Evolutionary conservation across 2,329 filamentous ascomycete species (phyloP), one percentile per base, ranked within the genome.

Genomic region (Chlorencoelia australis): DNA sequence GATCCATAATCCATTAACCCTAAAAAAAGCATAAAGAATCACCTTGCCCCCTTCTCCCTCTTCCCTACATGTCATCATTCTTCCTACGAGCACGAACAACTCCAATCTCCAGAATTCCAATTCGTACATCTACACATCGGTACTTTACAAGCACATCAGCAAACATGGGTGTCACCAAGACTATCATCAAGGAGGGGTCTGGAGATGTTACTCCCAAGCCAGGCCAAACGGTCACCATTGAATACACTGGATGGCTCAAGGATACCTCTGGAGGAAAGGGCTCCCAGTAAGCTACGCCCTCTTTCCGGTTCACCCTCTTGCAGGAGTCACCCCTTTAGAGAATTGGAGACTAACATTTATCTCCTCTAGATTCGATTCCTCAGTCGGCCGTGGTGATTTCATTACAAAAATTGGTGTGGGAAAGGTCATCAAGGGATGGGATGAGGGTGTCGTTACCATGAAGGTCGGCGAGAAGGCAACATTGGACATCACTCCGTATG

Each of bases 161-260:
- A 46, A 55, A 25, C 47, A 87, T 87, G 82, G 79, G 71, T 60
- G 83, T 94, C 54, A 71, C 67, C 41, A 93, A 86, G 69, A 71
- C 68, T 33, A 61, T 73, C 45, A 59, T 79, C 51, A 55, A 63
- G 22, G 61, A 71, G 45, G 88, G 89, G 54, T 69, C 71, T 53
- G 68, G 69, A 39, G 59, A 75, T 52, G 66, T 62, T 4, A 28
- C 4, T 47, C 83, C 89, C 40, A 56, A 63, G 47, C 53, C 56
- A 11, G 82, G 84, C 48, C 77, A 95, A 59, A 74, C 64, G 17
- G 84, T 96, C 55, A 75, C 73, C 55, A 94, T 96, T 57, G 76
- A 91, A 64, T 96, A 96, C 71, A 91, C 82, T 27, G 91, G 91
- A 53, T 94, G 69, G 64, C 71, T 96, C 46, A 82, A 81, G 63